Conservation (phyloP, 805 yeast species). For the Candida insectalens region DNA sequence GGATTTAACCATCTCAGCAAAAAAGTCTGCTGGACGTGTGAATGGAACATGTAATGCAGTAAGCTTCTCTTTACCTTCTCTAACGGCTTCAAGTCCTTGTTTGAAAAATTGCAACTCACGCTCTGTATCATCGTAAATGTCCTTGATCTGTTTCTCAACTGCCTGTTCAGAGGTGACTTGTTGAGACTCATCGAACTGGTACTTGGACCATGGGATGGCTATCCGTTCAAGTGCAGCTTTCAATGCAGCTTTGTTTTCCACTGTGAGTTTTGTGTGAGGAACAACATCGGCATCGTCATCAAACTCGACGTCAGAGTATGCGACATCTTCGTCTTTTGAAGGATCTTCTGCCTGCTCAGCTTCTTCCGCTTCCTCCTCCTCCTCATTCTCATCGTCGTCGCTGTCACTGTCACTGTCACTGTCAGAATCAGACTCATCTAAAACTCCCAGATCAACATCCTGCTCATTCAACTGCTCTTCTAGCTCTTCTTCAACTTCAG, state of each 20-base stretch:
- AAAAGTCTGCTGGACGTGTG: constrained; percentile 88
- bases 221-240: constrained; percentile 60
- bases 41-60: constrained; percentile 73
- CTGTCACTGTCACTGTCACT: constrained; percentile 25
- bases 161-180: constrained; percentile 50
- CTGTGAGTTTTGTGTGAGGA: constrained; percentile 81
- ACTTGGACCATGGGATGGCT: constrained; percentile 52
- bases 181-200: constrained; percentile 79
- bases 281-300: constrained; percentile 94
- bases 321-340: constrained; percentile 79
- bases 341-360: too few relatives aligned
- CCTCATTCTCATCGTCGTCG: constrained; percentile 23
- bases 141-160: constrained; percentile 62
- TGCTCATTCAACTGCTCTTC: constrained; percentile 27
- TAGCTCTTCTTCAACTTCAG: constrained; percentile 21
- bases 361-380: constrained; percentile 45
- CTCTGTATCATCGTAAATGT: constrained; percentile 91
- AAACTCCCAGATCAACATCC: constrained; percentile 13
- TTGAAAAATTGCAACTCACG: constrained; percentile 93
- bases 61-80: constrained; percentile 56
- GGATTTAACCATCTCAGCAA: constrained; percentile 97
- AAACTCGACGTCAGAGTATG: constrained; percentile 83
- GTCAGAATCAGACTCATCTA: constrained; percentile 34
- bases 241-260: constrained; percentile 81
- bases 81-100: constrained; percentile 83